Conservation (phyloP, 2,329 filamentous ascomycete genomes). For the Zymoseptoria crescenta region DNA sequence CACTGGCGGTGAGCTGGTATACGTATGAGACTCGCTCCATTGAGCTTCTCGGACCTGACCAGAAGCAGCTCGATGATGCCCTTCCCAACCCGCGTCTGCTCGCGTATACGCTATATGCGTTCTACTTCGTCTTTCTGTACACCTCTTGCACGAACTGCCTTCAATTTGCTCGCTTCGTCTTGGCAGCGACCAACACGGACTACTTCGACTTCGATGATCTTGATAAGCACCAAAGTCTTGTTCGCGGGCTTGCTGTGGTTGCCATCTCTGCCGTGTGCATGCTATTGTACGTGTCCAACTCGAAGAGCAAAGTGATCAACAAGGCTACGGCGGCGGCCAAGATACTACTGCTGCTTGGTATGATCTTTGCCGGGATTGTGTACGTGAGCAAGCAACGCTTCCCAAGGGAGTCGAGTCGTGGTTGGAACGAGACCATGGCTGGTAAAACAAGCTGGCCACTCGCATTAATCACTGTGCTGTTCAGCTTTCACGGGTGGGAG, state of each 20-base stretch:
- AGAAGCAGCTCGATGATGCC: no score
- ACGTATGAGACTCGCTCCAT: no score
- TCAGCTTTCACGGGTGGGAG: no score
- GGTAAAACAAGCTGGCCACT: no score
- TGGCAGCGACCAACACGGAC: slow-evolving; percentile 2
- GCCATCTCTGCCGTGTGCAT: slow-evolving; percentile 4
- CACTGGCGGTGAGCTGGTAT: no score
- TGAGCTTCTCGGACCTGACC: no score
- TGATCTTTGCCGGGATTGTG: slow-evolving; percentile 3
- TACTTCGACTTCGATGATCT: neutral
- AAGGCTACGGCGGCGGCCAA: slow-evolving; percentile 6
- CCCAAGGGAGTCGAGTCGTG: neutral
- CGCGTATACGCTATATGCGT: slow-evolving; percentile 5
- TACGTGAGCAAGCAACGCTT: neutral
- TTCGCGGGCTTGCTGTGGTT: slow-evolving; percentile 4
- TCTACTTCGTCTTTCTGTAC: slow-evolving; percentile 10
- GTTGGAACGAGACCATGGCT: no score
- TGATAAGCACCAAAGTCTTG: slow-evolving; percentile 1
- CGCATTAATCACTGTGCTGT: no score
- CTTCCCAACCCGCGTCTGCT: no score
- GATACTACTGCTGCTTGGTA: slow-evolving; percentile 5
- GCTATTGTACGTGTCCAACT: slow-evolving; percentile 4
- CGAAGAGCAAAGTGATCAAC: slow-evolving; percentile 5
- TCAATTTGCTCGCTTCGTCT: slow-evolving; percentile 7
- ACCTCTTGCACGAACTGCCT: slow-evolving; percentile 8